Conservation (phyloP, 2,329 filamentous ascomycete species). For the Trichoderma sp. region DNA sequence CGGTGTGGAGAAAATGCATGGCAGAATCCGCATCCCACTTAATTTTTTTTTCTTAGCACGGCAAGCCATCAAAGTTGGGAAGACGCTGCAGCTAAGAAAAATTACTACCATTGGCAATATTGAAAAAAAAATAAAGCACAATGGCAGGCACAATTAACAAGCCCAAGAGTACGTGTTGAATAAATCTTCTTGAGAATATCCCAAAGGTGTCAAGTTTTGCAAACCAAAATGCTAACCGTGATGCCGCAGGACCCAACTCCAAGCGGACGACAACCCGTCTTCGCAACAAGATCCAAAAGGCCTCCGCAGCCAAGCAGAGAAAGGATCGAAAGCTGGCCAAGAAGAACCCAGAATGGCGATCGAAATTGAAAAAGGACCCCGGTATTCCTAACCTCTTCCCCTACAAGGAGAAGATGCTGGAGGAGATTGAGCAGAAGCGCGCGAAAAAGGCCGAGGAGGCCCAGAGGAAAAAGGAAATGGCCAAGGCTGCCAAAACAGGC, state of each 20-base stretch:
- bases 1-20: slow-evolving; percentile 39
- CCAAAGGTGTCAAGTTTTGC: neutral
- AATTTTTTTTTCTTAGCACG: slow-evolving; percentile 40
- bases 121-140: slow-evolving; percentile 31
- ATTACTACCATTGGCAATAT: neutral
- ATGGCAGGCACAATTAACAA: slow-evolving; percentile 62
- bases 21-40: slow-evolving; percentile 48
- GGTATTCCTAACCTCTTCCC: slow-evolving; percentile 97
- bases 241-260: slow-evolving; percentile 77
- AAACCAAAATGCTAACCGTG: slow-evolving; percentile 1
- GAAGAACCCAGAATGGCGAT: slow-evolving; percentile 97
- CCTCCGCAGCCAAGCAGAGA: slow-evolving; percentile 84
- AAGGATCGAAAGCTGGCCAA: slow-evolving; percentile 89
- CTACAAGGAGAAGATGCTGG: slow-evolving; percentile 92
- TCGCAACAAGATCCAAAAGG: slow-evolving; percentile 95
- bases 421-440: slow-evolving; percentile 91
- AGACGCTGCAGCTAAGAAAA: slow-evolving; percentile 14
- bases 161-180: slow-evolving; percentile 53
- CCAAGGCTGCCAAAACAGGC: slow-evolving; percentile 67
- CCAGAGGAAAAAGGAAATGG: slow-evolving; percentile 70
- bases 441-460: slow-evolving; percentile 80
- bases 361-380: slow-evolving; percentile 94
- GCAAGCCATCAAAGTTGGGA: slow-evolving; percentile 11
- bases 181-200: neutral
- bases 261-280: slow-evolving; percentile 90